These are phyloP conservation scores for Trebouxiophyceae sp. DNA, from an alignment of 163 green algal species.

Conservation along the genomic window DNA sequence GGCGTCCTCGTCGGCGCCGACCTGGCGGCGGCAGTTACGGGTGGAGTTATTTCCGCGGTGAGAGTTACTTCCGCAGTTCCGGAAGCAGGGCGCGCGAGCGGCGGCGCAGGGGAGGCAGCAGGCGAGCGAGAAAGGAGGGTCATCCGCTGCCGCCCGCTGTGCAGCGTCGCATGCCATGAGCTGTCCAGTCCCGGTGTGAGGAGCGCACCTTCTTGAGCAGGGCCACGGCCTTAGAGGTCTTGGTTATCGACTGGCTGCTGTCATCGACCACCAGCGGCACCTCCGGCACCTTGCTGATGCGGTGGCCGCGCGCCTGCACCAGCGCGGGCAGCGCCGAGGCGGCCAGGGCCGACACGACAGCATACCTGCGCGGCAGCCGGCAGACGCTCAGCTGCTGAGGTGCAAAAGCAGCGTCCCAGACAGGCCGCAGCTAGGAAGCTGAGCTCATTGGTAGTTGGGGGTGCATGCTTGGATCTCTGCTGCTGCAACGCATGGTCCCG, in stretches of 20 bases:
- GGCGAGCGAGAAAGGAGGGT: too few relatives aligned
- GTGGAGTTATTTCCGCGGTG: neutral
- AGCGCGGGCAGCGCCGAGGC: slow-evolving; percentile 91
- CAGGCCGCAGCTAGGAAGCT: too few relatives aligned
- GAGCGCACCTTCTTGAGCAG: slow-evolving; percentile 66
- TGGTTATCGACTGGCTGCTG: slow-evolving; percentile 77
- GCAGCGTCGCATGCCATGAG: neutral
- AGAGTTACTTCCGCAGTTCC: too few relatives aligned
- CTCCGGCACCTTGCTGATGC: slow-evolving; percentile 86
- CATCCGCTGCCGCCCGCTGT: too few relatives aligned
- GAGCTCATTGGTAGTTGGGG: too few relatives aligned
- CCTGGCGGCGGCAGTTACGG: too few relatives aligned
- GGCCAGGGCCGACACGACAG: slow-evolving; percentile 89
- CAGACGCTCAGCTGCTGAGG: too few relatives aligned
- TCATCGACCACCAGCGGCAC: slow-evolving; percentile 92
- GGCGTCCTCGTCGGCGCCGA: slow-evolving; percentile 82
- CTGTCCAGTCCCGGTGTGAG: neutral
- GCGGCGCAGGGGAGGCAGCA: too few relatives aligned
- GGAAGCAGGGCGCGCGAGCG: too few relatives aligned
- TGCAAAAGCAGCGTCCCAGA: too few relatives aligned
- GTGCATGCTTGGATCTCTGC: too few relatives aligned
- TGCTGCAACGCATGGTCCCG: too few relatives aligned
- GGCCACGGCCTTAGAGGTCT: slow-evolving; percentile 90
- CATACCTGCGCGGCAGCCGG: slow-evolving; percentile 57
- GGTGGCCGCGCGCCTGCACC: slow-evolving; percentile 93